Evolutionary conservation across 129 eudicot genomes (phyloP).

Genomic region (Artemisia tridentata): DNA sequence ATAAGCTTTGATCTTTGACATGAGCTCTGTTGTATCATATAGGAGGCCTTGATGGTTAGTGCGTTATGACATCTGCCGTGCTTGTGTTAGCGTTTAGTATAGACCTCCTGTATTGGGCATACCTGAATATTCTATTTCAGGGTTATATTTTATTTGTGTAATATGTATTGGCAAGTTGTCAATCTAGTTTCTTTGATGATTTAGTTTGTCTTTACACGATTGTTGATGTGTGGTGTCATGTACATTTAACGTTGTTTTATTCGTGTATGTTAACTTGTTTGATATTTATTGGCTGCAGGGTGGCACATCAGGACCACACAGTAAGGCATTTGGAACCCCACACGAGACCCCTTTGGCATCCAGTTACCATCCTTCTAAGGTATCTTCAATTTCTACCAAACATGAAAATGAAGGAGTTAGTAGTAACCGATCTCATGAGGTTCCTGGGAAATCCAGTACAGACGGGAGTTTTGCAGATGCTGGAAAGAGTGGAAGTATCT

Average conservation of each 20-base stretch:
- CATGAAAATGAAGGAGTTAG: constrained; percentile 99
- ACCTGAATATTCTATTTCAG: constrained; percentile 15
- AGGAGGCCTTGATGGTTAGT: constrained; percentile 8
- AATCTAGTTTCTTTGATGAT: background rate
- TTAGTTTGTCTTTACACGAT: background rate
- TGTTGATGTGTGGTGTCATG: constrained; percentile 5
- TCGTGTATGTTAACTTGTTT: constrained; percentile 21
- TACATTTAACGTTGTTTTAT: background rate
- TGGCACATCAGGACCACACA: constrained; percentile 40
- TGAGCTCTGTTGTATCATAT: background rate
- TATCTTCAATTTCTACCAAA: constrained; percentile 87
- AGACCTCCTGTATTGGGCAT: background rate
- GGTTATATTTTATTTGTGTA: background rate
- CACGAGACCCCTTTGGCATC: constrained; percentile 40
- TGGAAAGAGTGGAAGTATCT: constrained; percentile 68
- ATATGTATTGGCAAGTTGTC: background rate
- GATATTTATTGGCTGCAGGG: constrained; percentile 44
- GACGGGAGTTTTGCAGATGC: constrained; percentile 84
- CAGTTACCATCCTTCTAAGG: constrained; percentile 67
- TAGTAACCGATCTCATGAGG: constrained; percentile 99
- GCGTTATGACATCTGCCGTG: constrained; percentile 9
- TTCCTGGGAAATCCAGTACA: constrained; percentile 99
- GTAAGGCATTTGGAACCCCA: constrained; percentile 46
- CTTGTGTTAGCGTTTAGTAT: background rate
- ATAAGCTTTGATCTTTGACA: constrained; percentile 9